phyloP scores from a whole-genome alignment of 257 asterid species.

The Salvia splendens region DNA sequence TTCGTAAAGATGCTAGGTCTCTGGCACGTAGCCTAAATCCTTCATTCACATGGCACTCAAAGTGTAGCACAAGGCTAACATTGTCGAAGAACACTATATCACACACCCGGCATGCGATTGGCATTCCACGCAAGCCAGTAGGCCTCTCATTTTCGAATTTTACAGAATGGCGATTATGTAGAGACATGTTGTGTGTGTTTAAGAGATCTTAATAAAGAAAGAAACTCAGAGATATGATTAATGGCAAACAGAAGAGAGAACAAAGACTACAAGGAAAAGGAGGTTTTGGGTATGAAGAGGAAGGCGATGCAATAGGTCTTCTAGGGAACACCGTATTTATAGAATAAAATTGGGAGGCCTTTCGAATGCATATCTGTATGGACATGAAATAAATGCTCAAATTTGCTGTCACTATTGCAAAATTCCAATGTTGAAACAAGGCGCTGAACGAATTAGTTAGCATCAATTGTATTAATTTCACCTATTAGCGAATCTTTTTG shows the following conservation, averaged over 20 bases:
- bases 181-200: constrained; percentile 32
- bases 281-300: constrained; percentile 22
- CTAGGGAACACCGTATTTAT: constrained; percentile 32
- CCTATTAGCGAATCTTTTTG: constrained; percentile 34
- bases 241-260: no score
- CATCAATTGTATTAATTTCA: constrained; percentile 2
- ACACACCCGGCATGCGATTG: constrained; percentile 44
- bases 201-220: background rate
- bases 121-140: constrained; percentile 7
- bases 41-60: constrained; percentile 34
- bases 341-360: constrained; percentile 27
- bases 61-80: constrained; percentile 40
- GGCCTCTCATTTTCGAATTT: constrained; percentile 27
- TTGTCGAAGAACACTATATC: constrained; percentile 38
- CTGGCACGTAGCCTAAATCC: background rate
- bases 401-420: constrained; percentile 32
- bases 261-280: constrained; percentile 17
- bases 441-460: constrained; percentile 28
- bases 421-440: constrained; percentile 29
- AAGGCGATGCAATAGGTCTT: constrained; percentile 32
- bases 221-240: no score
- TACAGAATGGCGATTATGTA: constrained; percentile 21
- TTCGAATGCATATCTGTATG: constrained; percentile 34
- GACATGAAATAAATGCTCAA: constrained; percentile 29
- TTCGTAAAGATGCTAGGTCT: constrained; percentile 26